Percentiles rank a stretch among this genome's conserved stretches.
These are phyloP conservation scores for Micractinium conductrix DNA, from an alignment of 139 green algal genomes.

Conservation along the genomic window DNA sequence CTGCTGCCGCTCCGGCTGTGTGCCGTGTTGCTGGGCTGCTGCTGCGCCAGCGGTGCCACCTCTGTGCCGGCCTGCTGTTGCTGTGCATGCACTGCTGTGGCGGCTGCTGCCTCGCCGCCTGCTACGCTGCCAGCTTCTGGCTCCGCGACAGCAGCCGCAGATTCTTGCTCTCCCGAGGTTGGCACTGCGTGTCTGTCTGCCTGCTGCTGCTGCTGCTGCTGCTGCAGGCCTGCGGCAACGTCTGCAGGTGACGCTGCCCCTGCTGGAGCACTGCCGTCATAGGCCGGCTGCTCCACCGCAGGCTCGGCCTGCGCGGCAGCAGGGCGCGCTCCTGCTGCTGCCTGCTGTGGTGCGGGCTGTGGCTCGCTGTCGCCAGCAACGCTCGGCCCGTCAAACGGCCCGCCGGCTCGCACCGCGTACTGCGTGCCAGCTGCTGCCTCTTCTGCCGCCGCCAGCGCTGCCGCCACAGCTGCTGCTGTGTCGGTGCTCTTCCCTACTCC, in stretches of 20 bases:
- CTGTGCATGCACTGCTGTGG: no score
- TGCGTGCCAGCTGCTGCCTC: neutral
- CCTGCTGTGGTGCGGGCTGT: no score
- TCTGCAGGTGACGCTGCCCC: neutral
- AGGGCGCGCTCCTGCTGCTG: neutral
- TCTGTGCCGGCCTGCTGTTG: no score
- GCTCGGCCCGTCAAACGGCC: neutral
- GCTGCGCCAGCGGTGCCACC: neutral
- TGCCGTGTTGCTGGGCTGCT: neutral
- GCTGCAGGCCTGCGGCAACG: neutral
- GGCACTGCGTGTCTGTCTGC: neutral
- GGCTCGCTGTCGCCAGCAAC: neutral
- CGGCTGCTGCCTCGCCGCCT: no score
- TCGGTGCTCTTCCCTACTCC: no score
- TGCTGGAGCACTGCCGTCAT: no score
- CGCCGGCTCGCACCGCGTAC: conserved; percentile 7
- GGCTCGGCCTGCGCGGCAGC: neutral
- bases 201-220: neutral
- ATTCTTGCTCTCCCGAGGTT: neutral
- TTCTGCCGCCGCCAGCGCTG: conserved; percentile 15
- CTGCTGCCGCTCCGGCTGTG: neutral
- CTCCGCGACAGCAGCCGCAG: neutral
- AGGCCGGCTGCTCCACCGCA: neutral
- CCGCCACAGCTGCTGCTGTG: neutral
- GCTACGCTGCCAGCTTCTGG: neutral